Evolutionary conservation across 352 stramenopile genomes (phyloP).

Genomic region (Plasmopara viticola): DNA sequence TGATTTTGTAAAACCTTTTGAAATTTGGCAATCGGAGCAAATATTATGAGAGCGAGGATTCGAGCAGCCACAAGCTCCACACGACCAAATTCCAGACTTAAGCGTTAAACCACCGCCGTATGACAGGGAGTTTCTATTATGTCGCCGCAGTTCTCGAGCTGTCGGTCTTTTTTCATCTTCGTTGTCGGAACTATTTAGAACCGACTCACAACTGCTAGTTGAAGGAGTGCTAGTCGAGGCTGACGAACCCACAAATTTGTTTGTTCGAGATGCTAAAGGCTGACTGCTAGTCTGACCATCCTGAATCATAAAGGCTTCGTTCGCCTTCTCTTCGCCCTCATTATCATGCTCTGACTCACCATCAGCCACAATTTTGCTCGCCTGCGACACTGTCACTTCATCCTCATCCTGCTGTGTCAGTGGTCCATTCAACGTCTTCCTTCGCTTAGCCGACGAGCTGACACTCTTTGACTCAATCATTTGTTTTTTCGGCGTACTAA

Average conservation of each 20-base stretch:
- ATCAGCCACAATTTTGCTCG: slow-evolving; percentile 29
- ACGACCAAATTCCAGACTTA: slow-evolving; percentile 47
- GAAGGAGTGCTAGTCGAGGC: slow-evolving; percentile 7
- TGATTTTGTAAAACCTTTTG: slow-evolving; percentile 21
- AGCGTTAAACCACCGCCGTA: slow-evolving; percentile 24
- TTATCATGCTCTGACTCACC: slow-evolving; percentile 30
- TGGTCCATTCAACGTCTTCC: slow-evolving; percentile 27
- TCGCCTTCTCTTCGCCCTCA: slow-evolving; percentile 1
- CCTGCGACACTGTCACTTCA: slow-evolving; percentile 22
- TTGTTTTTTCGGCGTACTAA: slow-evolving; percentile 23
- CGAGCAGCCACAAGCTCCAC: slow-evolving; percentile 40
- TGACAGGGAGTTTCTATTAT: slow-evolving; percentile 17
- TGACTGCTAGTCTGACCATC: slow-evolving; percentile 19
- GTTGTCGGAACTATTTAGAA: slow-evolving; percentile 9
- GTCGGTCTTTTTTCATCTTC: slow-evolving; percentile 11
- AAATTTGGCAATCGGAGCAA: slow-evolving; percentile 41
- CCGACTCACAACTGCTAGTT: slow-evolving; percentile 10
- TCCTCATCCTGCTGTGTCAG: slow-evolving; percentile 22
- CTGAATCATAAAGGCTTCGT: slow-evolving; percentile 14
- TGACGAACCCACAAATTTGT: not conserved
- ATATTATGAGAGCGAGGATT: slow-evolving; percentile 40
- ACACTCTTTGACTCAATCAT: slow-evolving; percentile 15
- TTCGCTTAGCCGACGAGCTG: slow-evolving; percentile 26
- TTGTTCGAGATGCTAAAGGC: slow-evolving; percentile 1
- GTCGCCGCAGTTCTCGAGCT: slow-evolving; percentile 24